Evolutionary conservation across 164 flowering plant genomes (phyloP), one percentile per base, ranked within the genome.

Genomic region (Houttuynia cordata): DNA sequence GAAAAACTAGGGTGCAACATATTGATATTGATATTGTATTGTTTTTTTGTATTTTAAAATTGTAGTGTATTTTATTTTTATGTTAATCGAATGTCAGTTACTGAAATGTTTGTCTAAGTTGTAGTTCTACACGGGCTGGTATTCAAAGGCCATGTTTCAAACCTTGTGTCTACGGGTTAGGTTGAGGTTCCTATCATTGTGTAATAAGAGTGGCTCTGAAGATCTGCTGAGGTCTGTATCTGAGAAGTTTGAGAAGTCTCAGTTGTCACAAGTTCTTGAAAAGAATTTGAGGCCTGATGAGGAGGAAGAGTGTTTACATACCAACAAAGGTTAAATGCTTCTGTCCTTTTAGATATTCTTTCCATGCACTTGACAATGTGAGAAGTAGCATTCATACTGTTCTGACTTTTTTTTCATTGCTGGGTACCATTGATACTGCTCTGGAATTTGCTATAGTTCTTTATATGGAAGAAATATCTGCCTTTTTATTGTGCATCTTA

Each of bases 121-220:
- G 17, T 17, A 89, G 96, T 65, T 53, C 61, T 73, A 64, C 54
- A 76, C 95, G 61, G 96, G 98, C 61, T 92, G 98, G 96, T 86
- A 89, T 71, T 62, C 96, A 41, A 59, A 68, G 6, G 62, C 37
- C 56, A 53, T 65, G 58, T 68, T 79, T 42, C 75, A 75, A 50
- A 71, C 61, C 73, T 73, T 92, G 73, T 77, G 79, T 70, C 61
- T 67, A 18, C 71, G 87, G 60, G 75, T 88, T 53, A 70, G 70
- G 54, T 70, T 81, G 73, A 87, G 87, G 68, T 84, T 85, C 67
- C 65, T 89, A 34, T 82, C 91, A 37, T 62, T 84, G 55, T 85
- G 64, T 69, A 89, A 95, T 15, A 67, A 73, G 58, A 21, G 63
- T 19, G 88, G 80, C 58, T 86, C 85, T 37, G 75, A 78, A 61